A percentile compares a stretch with the other conserved stretches of the same genome.
These are phyloP conservation scores for Chenopodium formosanum DNA, from an alignment of 148 eudicot genomes.

Conservation along the genomic window DNA sequence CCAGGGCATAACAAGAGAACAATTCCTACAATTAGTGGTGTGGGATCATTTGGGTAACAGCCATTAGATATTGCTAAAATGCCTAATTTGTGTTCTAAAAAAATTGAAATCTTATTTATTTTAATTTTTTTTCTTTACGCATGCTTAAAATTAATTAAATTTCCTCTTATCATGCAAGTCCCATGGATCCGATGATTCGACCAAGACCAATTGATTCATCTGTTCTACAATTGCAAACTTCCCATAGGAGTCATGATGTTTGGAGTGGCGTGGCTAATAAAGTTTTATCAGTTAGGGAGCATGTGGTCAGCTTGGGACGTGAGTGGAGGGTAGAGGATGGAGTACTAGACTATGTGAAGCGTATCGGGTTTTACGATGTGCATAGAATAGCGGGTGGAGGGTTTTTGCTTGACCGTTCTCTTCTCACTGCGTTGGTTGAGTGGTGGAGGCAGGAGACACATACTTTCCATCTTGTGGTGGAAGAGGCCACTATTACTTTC, in stretches of 20 bases:
- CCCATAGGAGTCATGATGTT: neutral
- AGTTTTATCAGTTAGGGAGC: neutral
- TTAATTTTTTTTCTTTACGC: neutral
- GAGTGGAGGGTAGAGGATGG: too few species aligned
- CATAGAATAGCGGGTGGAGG: neutral
- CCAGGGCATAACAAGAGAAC: too few species aligned
- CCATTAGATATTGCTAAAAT: neutral
- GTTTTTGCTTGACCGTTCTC: neutral
- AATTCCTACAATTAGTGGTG: too few species aligned
- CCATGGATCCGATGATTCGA: neutral
- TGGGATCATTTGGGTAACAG: too few species aligned
- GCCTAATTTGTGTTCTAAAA: too few species aligned
- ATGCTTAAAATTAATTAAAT: too few species aligned
- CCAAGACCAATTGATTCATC: neutral
- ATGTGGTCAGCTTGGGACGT: neutral
- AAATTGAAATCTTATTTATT: neutral
- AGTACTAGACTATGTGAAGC: neutral
- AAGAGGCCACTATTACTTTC: conserved; percentile 16
- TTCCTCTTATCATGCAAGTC: neutral
- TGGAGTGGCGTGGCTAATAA: neutral
- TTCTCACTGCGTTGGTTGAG: conserved; percentile 19
- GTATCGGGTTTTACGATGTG: neutral
- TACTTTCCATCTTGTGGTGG: conserved; percentile 9
- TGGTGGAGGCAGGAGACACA: conserved; percentile 28
- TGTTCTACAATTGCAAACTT: neutral